Percentiles rank a stretch among this genome's conserved stretches.
These are phyloP conservation scores for Tylopilus sp. DNA, from an alignment of 768 basidiomycete genomes.

Conservation along the genomic window DNA sequence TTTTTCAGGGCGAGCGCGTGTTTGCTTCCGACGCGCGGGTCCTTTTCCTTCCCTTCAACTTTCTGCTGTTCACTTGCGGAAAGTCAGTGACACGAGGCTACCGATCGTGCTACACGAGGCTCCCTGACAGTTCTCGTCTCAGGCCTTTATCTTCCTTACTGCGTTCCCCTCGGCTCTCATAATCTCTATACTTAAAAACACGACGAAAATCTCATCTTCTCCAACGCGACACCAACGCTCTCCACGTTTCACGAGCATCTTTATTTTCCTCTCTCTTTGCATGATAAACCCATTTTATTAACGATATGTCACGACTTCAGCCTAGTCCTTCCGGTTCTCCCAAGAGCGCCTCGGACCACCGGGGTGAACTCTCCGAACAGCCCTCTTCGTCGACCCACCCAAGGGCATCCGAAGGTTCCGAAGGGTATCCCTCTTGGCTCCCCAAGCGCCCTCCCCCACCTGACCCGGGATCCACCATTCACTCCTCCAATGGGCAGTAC, in stretches of 20 bases:
- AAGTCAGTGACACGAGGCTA: conserved; percentile 50
- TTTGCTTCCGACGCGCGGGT: conserved; percentile 15
- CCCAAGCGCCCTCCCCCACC: conserved; percentile 76
- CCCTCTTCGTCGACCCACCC: conserved; percentile 36
- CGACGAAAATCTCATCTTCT: conserved; percentile 10
- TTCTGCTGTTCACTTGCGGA: conserved; percentile 34
- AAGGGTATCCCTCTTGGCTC: conserved; percentile 84
- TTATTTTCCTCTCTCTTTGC: conserved; percentile 29
- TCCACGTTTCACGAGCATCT: conserved; percentile 27
- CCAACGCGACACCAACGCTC: conserved; percentile 35
- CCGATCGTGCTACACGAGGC: conserved; percentile 46
- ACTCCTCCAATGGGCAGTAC: conserved; percentile 47
- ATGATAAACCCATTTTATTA: conserved; percentile 29
- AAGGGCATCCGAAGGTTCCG: conserved; percentile 42
- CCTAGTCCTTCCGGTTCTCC: conserved; percentile 30
- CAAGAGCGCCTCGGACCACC: conserved; percentile 29
- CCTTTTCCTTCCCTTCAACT: conserved; percentile 22
- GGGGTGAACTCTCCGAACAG: conserved; percentile 30
- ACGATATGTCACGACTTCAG: conserved; percentile 38
- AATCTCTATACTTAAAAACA: conserved; percentile 21
- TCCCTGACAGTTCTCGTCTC: conserved; percentile 26
- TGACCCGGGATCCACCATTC: conserved; percentile 67
- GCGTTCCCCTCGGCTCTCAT: conserved; percentile 13
- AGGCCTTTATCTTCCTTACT: conserved; percentile 22
- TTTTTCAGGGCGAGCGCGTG: conserved; percentile 35